Base-by-base conservation (phyloP, 495 filamentous ascomycete genomes). In the Xylaria palmicola region DNA sequence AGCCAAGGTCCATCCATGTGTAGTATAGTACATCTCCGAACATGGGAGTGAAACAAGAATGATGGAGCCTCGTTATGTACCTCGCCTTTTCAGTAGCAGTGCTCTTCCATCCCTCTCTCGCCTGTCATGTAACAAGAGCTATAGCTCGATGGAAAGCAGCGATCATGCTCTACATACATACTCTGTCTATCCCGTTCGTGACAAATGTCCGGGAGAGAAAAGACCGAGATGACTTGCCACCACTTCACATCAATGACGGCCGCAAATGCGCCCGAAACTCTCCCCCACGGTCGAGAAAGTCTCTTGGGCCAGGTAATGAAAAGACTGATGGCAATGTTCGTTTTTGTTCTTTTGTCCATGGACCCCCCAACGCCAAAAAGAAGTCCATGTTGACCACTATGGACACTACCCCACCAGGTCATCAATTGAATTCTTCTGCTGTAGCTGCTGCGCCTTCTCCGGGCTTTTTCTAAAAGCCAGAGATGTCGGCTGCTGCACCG, bases 391-490 rank as follows among this genome's bases (percentile, higher is more conserved):
- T 19, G 27, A 34, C 22, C 24, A 40, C 20, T 22, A 39, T 20
- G 22, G n/a, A 22, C 15, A 65, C 55, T 71, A 72, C 44, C 74
- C 68, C 7, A 62, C 62, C 24, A 63, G 60, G 1, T 75, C 62
- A 49, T 71, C 62, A 24, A 79, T 64, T 34, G 75, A 60, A 55
- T 62, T 65, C 6, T 72, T 63, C 5, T 72, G 50, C 6, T 57
- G 59, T 36, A 72, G 59, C 22, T 73, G 73, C 29, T 74, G 73
- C 30, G 66, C 68, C 67, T 80, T 79, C 62, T 82, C 81, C 34
- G 81, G 80, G 65, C 80, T 84, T 61, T 79, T 78, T 44, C 80
- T 77, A 69, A 81, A 79, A 63, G 80, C 79, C 52, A 83, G 62
- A 19, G 79, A 71, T 0, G 78, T 75, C 41, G 72, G 40, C 30